Percentiles rank a stretch among this genome's conserved stretches.
Conservation (phyloP, 768 basidiomycete genomes). For the Rhodotorula toruloides region DNA sequence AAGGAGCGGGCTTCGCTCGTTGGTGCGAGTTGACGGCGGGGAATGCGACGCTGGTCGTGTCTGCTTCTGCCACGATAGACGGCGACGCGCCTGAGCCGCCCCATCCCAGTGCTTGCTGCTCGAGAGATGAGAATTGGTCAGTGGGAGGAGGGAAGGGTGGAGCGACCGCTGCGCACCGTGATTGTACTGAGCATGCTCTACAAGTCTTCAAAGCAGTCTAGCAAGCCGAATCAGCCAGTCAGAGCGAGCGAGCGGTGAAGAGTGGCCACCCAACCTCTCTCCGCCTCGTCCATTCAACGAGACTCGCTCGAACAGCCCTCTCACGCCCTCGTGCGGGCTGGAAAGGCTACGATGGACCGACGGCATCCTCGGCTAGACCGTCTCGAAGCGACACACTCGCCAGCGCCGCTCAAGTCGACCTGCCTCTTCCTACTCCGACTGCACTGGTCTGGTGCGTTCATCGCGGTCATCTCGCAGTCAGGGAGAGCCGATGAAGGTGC, state of each 20-base stretch:
- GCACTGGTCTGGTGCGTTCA: not conserved
- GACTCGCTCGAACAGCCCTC: too few relatives aligned
- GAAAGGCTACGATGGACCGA: not conserved
- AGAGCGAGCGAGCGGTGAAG: not conserved
- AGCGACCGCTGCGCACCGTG: not conserved
- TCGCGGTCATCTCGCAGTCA: not conserved
- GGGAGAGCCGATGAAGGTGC: too few relatives aligned
- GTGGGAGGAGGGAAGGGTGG: not conserved
- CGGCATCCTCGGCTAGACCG: slow-evolving; percentile 2
- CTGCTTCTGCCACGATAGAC: slow-evolving; percentile 40
- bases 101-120: too few relatives aligned
- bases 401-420: not conserved
- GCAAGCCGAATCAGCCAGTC: not conserved
- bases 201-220: not conserved
- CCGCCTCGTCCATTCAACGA: too few relatives aligned
- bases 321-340: too few relatives aligned
- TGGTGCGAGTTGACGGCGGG: slow-evolving; percentile 46
- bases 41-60: slow-evolving; percentile 45
- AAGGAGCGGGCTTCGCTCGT: slow-evolving; percentile 28
- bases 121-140: not conserved
- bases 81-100: too few relatives aligned
- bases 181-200: not conserved
- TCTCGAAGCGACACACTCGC: not conserved
- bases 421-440: not conserved
- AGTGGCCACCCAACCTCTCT: too few relatives aligned